These are phyloP conservation scores for Trichoderma semiorbis DNA, from an alignment of 2,329 filamentous ascomycete genomes.

Conservation along the genomic window DNA sequence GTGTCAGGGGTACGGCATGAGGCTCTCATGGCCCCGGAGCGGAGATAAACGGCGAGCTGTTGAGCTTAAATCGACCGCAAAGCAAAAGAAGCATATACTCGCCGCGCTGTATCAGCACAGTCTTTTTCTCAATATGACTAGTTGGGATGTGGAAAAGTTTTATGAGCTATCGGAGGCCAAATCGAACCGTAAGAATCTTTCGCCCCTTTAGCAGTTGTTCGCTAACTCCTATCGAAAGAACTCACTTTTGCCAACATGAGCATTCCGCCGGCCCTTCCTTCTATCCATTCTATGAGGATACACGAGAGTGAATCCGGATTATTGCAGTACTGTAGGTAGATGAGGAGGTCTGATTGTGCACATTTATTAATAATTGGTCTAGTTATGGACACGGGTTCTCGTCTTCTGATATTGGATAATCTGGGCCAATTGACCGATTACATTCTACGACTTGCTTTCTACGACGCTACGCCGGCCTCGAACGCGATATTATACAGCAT, in stretches of 20 bases:
- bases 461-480: constrained; percentile 1
- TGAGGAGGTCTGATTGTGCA: no score
- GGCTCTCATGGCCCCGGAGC: constrained; percentile 3
- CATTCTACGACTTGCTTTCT: background rate
- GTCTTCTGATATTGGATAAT: background rate
- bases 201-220: background rate
- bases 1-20: constrained; percentile 1
- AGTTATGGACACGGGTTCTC: constrained; percentile 5
- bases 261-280: background rate
- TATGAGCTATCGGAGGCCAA: background rate
- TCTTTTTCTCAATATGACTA: background rate
- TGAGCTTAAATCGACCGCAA: background rate
- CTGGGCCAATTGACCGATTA: background rate
- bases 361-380: background rate
- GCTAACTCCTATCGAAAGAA: background rate
- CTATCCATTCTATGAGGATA: background rate
- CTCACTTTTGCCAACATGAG: background rate
- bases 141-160: background rate
- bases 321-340: background rate
- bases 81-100: background rate
- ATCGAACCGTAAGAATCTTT: background rate
- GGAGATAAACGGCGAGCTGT: background rate
- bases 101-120: background rate
- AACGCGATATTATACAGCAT: background rate
- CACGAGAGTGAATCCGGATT: background rate